A percentile compares a stretch with the other conserved stretches of the same genome.
Conservation (phyloP, 345 rosid genomes). For the Boechera stricta region DNA sequence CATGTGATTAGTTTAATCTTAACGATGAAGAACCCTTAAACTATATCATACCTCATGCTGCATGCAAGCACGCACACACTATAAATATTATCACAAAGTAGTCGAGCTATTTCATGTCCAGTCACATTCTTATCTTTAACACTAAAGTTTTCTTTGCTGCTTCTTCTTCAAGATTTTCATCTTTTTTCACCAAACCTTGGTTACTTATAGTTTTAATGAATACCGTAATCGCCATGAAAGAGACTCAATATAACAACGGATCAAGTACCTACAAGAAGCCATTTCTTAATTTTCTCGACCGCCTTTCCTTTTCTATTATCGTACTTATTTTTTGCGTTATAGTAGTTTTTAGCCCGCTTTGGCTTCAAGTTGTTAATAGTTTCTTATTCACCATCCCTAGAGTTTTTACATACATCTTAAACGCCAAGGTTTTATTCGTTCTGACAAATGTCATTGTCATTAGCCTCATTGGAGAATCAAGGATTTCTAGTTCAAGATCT, state of each 20-base stretch:
- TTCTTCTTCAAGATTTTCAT: slow-evolving; percentile 9
- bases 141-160: slow-evolving; percentile 19
- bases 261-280: slow-evolving; percentile 27
- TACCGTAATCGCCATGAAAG: slow-evolving; percentile 36
- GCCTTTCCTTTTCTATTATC: slow-evolving; percentile 35
- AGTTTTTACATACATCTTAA: slow-evolving; percentile 33
- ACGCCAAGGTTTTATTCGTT: slow-evolving; percentile 55
- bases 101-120: slow-evolving; percentile 8
- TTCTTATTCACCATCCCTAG: slow-evolving; percentile 46
- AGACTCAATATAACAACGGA: slow-evolving; percentile 47
- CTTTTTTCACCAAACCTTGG: slow-evolving; percentile 4
- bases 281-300: slow-evolving; percentile 41
- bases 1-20: slow-evolving; percentile 41
- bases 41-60: slow-evolving; percentile 12
- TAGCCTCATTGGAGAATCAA: slow-evolving; percentile 58
- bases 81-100: slow-evolving; percentile 15
- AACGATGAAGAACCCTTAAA: slow-evolving; percentile 37
- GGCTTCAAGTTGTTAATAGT: slow-evolving; percentile 46
- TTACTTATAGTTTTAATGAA: slow-evolving; percentile 32
- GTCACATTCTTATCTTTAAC: slow-evolving; percentile 11
- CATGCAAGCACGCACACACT: slow-evolving; percentile 16
- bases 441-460: slow-evolving; percentile 63
- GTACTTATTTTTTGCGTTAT: slow-evolving; percentile 46
- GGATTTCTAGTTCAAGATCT: slow-evolving; percentile 49
- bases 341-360: slow-evolving; percentile 49